Percentiles rank a stretch among this genome's conserved stretches.
These are phyloP conservation scores for Teratosphaeria viscida DNA, from an alignment of 2,329 filamentous ascomycete genomes.

Conservation along the genomic window DNA sequence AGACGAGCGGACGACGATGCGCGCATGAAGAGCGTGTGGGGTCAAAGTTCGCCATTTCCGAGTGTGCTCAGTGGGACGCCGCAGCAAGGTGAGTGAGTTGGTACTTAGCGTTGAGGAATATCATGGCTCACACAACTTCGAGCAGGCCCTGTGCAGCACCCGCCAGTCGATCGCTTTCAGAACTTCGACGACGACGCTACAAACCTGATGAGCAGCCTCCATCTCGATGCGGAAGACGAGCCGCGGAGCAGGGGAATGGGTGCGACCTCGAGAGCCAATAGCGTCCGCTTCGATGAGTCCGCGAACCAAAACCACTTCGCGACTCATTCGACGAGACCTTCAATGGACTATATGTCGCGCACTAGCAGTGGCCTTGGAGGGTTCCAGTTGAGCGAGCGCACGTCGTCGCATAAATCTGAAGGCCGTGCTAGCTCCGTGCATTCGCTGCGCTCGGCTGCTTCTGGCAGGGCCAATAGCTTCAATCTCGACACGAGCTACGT, in stretches of 20 bases:
- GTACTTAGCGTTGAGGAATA: neutral
- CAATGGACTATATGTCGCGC: slow-evolving; percentile 69
- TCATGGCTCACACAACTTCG: neutral
- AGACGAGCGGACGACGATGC: slow-evolving; percentile 53
- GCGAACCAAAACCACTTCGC: slow-evolving; percentile 85
- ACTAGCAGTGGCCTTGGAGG: slow-evolving; percentile 59
- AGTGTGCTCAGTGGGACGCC: slow-evolving; percentile 64
- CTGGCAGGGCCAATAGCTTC: slow-evolving; percentile 76
- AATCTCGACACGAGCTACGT: slow-evolving; percentile 67
- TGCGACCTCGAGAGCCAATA: slow-evolving; percentile 85
- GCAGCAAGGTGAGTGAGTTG: slow-evolving; percentile 60
- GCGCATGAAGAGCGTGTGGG: slow-evolving; percentile 76
- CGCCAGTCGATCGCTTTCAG: slow-evolving; percentile 75
- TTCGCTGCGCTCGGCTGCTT: slow-evolving; percentile 67
- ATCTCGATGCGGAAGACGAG: slow-evolving; percentile 79
- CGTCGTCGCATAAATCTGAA: slow-evolving; percentile 90
- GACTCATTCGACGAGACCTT: slow-evolving; percentile 63
- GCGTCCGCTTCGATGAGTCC: slow-evolving; percentile 94
- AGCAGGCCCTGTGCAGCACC: slow-evolving; percentile 66
- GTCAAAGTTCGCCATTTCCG: slow-evolving; percentile 76
- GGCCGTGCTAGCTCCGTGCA: slow-evolving; percentile 82
- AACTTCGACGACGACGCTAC: slow-evolving; percentile 81
- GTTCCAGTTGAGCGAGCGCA: slow-evolving; percentile 76
- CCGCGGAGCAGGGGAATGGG: slow-evolving; percentile 55
- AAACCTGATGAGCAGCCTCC: slow-evolving; percentile 67